phyloP scores from a whole-genome alignment of 2,329 filamentous ascomycete species.

The Apiospora saccharicola region DNA sequence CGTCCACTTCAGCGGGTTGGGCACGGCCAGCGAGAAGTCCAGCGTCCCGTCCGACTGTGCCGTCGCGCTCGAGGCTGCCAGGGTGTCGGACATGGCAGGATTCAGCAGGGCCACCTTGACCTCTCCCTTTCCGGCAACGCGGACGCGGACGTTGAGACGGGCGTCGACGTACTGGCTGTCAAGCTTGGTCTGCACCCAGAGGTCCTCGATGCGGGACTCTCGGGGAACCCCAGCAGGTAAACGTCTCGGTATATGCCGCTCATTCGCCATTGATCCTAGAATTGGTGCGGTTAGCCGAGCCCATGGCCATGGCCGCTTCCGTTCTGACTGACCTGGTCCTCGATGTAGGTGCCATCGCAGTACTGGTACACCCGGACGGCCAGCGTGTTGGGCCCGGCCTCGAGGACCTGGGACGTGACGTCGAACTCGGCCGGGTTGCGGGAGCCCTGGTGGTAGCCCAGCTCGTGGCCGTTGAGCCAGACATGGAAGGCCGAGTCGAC shows the following conservation, averaged over 20 bases:
- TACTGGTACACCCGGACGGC: constrained; percentile 67
- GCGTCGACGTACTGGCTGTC: constrained; percentile 61
- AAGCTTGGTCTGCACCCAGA: constrained; percentile 61
- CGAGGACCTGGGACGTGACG: constrained; percentile 54
- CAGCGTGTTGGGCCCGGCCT: constrained; percentile 54
- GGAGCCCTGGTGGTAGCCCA: constrained; percentile 69
- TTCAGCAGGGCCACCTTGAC: constrained; percentile 64
- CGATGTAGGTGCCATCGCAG: constrained; percentile 67
- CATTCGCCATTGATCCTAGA: constrained; percentile 66
- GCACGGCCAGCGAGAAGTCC: constrained; percentile 43
- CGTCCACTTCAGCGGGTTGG: constrained; percentile 65
- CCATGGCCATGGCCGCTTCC: not conserved
- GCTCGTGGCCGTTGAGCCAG: constrained; percentile 64
- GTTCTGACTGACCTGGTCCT: constrained; percentile 52
- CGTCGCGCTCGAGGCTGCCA: constrained; percentile 60
- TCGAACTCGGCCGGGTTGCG: constrained; percentile 70
- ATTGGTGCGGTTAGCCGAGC: not conserved
- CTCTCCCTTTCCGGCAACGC: constrained; percentile 62
- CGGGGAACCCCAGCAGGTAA: constrained; percentile 61
- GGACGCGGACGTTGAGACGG: constrained; percentile 52
- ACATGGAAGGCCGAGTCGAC: constrained; percentile 70
- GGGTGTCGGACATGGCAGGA: constrained; percentile 61
- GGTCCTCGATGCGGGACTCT: constrained; percentile 61
- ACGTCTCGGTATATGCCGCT: constrained; percentile 65
- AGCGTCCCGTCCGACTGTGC: constrained; percentile 44